These are phyloP conservation scores for Centella asiatica DNA, from an alignment of 129 eudicot genomes.

Conservation along the genomic window DNA sequence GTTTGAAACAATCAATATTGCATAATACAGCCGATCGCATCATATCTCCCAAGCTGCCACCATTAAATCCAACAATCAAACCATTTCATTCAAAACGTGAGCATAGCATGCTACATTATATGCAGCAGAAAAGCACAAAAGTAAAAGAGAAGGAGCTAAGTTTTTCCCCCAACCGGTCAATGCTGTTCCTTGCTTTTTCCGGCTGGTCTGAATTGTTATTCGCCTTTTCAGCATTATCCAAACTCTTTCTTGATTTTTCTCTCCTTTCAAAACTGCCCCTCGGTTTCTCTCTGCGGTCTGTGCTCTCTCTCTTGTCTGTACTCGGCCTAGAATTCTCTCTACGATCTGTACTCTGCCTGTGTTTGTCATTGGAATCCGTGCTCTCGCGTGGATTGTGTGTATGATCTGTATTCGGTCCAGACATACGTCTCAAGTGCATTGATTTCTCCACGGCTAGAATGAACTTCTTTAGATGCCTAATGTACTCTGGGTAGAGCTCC, in stretches of 20 bases:
- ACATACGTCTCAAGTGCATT: slow-evolving; percentile 30
- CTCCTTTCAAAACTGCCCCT: slow-evolving; percentile 61
- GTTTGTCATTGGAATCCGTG: slow-evolving; percentile 51
- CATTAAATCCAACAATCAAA: slow-evolving; percentile 29
- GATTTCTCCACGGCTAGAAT: slow-evolving; percentile 67
- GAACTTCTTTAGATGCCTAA: slow-evolving; percentile 82
- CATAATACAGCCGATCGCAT: slow-evolving; percentile 85
- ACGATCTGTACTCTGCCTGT: slow-evolving; percentile 53
- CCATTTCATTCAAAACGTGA: not conserved
- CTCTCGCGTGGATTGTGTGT: slow-evolving; percentile 44
- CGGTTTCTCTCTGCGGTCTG: slow-evolving; percentile 57
- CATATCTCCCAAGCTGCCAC: slow-evolving; percentile 91
- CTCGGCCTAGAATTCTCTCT: slow-evolving; percentile 49
- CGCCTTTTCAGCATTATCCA: slow-evolving; percentile 44
- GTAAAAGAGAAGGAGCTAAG: slow-evolving; percentile 12
- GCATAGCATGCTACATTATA: not conserved
- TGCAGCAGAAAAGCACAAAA: too few relatives aligned
- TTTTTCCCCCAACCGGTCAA: slow-evolving; percentile 88
- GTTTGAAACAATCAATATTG: slow-evolving; percentile 91
- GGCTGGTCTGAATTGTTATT: slow-evolving; percentile 52
- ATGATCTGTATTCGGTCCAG: slow-evolving; percentile 26
- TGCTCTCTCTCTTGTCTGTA: slow-evolving; percentile 60
- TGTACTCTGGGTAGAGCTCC: slow-evolving; percentile 87
- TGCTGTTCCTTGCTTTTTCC: slow-evolving; percentile 87
- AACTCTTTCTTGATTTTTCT: slow-evolving; percentile 53